Evolutionary conservation across 257 asterid genomes (phyloP).

Genomic region (Solanum lycopersicoides): DNA sequence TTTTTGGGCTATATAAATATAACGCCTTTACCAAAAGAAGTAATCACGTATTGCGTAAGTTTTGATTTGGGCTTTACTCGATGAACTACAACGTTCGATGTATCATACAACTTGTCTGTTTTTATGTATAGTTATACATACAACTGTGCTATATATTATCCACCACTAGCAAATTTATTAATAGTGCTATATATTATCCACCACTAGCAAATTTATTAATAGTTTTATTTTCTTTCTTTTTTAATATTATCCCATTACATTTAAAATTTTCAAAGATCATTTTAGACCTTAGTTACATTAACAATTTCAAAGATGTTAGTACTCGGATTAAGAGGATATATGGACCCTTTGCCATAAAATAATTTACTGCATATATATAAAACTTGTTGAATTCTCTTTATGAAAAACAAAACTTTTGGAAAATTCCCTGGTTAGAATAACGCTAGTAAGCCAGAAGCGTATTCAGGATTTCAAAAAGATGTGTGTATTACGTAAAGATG

Average conservation of each 20-base stretch:
- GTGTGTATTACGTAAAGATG: no score
- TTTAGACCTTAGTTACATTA: background rate
- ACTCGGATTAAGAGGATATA: no score
- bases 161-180: no score
- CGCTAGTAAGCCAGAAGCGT: no score
- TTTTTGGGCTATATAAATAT: background rate
- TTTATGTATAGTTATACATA: background rate
- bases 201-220: background rate
- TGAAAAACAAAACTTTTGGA: no score
- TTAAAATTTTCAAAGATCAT: background rate
- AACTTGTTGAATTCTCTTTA: no score
- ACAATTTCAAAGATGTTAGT: no score
- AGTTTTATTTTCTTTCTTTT: background rate
- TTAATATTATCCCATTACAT: background rate
- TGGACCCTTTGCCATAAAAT: no score
- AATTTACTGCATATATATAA: no score
- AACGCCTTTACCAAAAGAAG: slow-evolving; percentile 6
- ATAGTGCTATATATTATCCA: no score
- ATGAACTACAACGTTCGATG: background rate
- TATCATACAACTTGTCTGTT: background rate
- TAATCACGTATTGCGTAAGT: slow-evolving; percentile 17
- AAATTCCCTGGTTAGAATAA: no score
- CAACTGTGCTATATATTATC: background rate
- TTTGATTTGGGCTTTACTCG: background rate
- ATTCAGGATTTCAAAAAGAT: no score